These are phyloP conservation scores for Coemansia sp. DNA, from an alignment of 192 early-diverging fungal genomes.

Conservation along the genomic window DNA sequence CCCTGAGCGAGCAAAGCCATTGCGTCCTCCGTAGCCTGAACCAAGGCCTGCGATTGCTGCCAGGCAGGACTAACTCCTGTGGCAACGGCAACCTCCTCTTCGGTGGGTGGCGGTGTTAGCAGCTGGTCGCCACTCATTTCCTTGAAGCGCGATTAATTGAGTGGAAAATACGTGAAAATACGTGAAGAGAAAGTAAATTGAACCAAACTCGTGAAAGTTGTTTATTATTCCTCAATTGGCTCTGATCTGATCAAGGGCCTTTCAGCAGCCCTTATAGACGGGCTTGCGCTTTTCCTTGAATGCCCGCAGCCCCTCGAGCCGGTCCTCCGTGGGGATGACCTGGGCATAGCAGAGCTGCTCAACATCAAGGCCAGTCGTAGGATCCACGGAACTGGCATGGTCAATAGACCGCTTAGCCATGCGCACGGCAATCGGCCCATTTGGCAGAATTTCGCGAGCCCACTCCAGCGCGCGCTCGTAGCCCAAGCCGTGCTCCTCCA, in stretches of 20 bases:
- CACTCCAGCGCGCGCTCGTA: conserved; percentile 75
- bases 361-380: conserved; percentile 80
- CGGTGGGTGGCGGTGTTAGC: neutral
- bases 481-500: conserved; percentile 29
- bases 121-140: neutral
- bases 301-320: conserved; percentile 77
- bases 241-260: too few species aligned
- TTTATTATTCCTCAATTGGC: too few species aligned
- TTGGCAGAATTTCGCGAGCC: conserved; percentile 72
- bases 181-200: neutral
- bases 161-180: neutral
- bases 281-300: conserved; percentile 87
- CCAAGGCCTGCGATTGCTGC: neutral
- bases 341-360: conserved; percentile 95
- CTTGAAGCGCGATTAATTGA: neutral
- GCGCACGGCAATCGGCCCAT: conserved; percentile 81
- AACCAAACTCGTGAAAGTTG: neutral
- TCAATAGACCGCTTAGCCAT: conserved; percentile 94
- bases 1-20: neutral
- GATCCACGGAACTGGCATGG: conserved; percentile 73
- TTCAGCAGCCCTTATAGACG: conserved; percentile 70
- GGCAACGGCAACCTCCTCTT: neutral
- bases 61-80: neutral
- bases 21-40: conserved; percentile 11
- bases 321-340: conserved; percentile 91